Percentiles rank a stretch among this genome's conserved stretches.
Conservation (phyloP, 306 rosid species). For the Trifolium repens region DNA sequence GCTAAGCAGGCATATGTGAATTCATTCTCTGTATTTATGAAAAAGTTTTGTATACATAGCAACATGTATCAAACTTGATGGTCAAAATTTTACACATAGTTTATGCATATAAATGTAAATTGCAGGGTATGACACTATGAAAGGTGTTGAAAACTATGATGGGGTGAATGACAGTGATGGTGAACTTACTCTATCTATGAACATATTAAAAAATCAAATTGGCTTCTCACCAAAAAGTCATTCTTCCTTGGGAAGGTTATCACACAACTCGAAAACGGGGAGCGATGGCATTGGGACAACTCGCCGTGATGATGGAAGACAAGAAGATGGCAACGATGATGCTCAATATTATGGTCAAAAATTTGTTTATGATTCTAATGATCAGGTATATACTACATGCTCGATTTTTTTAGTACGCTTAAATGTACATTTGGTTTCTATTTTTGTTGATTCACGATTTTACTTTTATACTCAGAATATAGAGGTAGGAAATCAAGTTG, state of each 20-base stretch:
- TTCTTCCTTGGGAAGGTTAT: conserved; percentile 52
- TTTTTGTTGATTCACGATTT: background rate
- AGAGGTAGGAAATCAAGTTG: conserved; percentile 63
- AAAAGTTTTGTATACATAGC: background rate
- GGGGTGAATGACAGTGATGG: conserved; percentile 47
- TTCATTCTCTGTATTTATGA: background rate
- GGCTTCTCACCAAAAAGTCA: conserved; percentile 59
- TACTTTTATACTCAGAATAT: conserved; percentile 51
- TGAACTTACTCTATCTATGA: conserved; percentile 56
- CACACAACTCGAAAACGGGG: conserved; percentile 10
- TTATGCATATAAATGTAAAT: conserved; percentile 28
- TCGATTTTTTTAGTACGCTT: background rate
- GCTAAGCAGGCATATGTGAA: background rate
- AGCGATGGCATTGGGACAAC: conserved; percentile 46
- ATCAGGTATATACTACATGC: conserved; percentile 53
- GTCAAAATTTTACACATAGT: background rate
- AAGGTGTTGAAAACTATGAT: conserved; percentile 53
- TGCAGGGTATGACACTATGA: conserved; percentile 57
- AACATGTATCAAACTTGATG: background rate
- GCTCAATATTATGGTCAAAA: conserved; percentile 49
- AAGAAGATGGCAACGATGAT: conserved; percentile 43
- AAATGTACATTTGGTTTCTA: background rate
- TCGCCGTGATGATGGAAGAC: conserved; percentile 50
- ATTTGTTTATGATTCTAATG: conserved; percentile 51
- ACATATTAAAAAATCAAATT: conserved; percentile 61